Percentiles rank a stretch among this genome's conserved stretches.
phyloP scores from a whole-genome alignment of 2,329 filamentous ascomycete genomes.

The Calonectria pauciramosa region DNA sequence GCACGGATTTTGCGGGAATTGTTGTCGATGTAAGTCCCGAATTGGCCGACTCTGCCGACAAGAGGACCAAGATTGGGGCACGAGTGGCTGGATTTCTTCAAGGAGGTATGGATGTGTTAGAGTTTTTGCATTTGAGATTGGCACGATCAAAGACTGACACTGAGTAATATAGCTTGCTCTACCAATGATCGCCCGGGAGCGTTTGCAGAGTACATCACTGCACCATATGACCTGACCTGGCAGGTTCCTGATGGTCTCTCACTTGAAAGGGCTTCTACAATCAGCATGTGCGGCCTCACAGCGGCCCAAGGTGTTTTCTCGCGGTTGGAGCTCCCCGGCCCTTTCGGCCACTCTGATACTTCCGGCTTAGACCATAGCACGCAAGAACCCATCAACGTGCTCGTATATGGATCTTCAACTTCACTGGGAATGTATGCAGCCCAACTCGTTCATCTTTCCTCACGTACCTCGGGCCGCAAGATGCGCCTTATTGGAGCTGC shows the following conservation, averaged over 20 bases:
- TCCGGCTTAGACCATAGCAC: accelerated
- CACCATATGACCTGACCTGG: slow-evolving; percentile 55
- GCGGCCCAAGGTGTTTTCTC: slow-evolving; percentile 57
- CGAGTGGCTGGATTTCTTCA: slow-evolving; percentile 59
- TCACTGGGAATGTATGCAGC: slow-evolving; percentile 51
- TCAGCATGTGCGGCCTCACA: slow-evolving; percentile 58
- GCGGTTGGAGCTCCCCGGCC: slow-evolving; percentile 51
- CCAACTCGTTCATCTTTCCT: slow-evolving; percentile 42
- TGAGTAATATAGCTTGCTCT: slow-evolving; percentile 48
- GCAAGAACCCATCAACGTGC: slow-evolving; percentile 28
- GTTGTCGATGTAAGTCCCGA: slow-evolving; percentile 42
- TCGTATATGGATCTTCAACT: slow-evolving; percentile 52
- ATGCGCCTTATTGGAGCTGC: slow-evolving; percentile 48
- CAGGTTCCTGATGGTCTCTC: slow-evolving; percentile 48
- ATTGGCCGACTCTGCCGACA: slow-evolving; percentile 26
- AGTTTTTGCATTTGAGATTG: background rate
- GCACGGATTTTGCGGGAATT: slow-evolving; percentile 57
- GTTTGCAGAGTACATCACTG: slow-evolving; percentile 57
- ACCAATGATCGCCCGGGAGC: slow-evolving; percentile 58
- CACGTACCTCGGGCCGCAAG: slow-evolving; percentile 12
- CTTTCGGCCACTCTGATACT: slow-evolving; percentile 42
- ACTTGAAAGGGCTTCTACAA: slow-evolving; percentile 53
- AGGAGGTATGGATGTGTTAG: slow-evolving; percentile 43
- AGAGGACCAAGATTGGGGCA: slow-evolving; percentile 42
- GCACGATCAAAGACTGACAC: background rate